Conservation (phyloP, 2,329 filamentous ascomycete genomes). For the Rhinocladiella mackenziei region DNA sequence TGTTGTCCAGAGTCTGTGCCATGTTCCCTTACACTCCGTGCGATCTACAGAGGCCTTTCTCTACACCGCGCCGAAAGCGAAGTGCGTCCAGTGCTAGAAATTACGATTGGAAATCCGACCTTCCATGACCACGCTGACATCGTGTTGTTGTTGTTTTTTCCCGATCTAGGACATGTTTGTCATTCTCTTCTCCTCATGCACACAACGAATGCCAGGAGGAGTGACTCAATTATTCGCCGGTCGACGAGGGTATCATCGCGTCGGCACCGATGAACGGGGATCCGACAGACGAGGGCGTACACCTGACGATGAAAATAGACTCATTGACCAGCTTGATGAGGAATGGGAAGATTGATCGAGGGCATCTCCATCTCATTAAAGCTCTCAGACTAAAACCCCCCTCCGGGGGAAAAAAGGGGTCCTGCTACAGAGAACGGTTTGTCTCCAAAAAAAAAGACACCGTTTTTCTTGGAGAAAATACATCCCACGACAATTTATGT, state of each 20-base stretch:
- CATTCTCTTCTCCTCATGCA: conserved; percentile 45
- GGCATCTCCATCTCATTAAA: not conserved
- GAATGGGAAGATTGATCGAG: conserved; percentile 67
- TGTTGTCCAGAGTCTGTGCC: conserved; percentile 4
- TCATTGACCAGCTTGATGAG: conserved; percentile 95
- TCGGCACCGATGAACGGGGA: conserved; percentile 27
- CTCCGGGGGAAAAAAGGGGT: too few species aligned
- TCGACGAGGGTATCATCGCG: conserved; percentile 35
- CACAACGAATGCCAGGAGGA: conserved; percentile 36
- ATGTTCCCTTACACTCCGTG: conserved; percentile 23
- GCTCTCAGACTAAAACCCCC: too few species aligned
- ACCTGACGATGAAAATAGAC: conserved; percentile 79
- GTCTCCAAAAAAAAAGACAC: not conserved
- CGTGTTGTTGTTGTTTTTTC: conserved; percentile 3
- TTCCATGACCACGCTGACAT: conserved; percentile 15
- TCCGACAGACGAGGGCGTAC: conserved; percentile 42
- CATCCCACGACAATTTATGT: not conserved
- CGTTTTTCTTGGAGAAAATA: not conserved
- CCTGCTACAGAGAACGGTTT: too few species aligned
- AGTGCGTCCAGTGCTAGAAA: conserved; percentile 6
- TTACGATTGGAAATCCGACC: conserved; percentile 19
- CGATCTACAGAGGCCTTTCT: conserved; percentile 17
- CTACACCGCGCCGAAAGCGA: conserved; percentile 12
- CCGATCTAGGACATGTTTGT: conserved; percentile 46
- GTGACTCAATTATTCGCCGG: conserved; percentile 33